These are phyloP conservation scores for Leccinum rimulosum DNA, from an alignment of 768 basidiomycete species.

Conservation along the genomic window DNA sequence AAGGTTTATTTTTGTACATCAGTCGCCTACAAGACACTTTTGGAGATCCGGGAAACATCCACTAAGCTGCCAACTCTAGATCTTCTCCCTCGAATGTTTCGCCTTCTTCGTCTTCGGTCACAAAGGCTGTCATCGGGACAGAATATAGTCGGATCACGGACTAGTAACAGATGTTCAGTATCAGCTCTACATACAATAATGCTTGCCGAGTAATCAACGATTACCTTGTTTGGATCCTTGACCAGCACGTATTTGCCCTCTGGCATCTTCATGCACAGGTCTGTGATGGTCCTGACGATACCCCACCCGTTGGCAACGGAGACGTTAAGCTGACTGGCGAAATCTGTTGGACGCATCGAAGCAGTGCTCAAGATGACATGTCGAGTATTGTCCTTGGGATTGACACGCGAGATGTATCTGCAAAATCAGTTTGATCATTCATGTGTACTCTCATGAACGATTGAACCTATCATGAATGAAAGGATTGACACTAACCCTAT, in stretches of 20 bases:
- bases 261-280: slow-evolving; percentile 93
- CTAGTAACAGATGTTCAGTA: slow-evolving; percentile 40
- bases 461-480: background rate
- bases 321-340: slow-evolving; percentile 92
- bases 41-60: slow-evolving; percentile 7
- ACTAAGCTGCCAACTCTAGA: slow-evolving; percentile 34
- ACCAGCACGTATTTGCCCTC: slow-evolving; percentile 98
- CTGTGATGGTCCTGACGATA: slow-evolving; percentile 92
- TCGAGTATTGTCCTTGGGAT: slow-evolving; percentile 90
- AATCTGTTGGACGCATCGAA: slow-evolving; percentile 91
- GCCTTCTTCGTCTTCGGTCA: slow-evolving; percentile 72
- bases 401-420: slow-evolving; percentile 93
- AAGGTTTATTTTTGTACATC: background rate
- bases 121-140: slow-evolving; percentile 87
- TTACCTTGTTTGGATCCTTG: slow-evolving; percentile 96
- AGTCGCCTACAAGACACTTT: background rate
- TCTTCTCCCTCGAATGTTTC: slow-evolving; percentile 42
- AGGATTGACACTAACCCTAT: slow-evolving; percentile 68
- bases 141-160: slow-evolving; percentile 92
- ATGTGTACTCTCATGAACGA: background rate
- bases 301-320: slow-evolving; percentile 98
- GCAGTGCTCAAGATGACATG: slow-evolving; percentile 95
- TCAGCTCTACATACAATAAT: slow-evolving; percentile 6
- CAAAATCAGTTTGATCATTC: slow-evolving; percentile 9
- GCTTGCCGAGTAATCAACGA: slow-evolving; percentile 20